phyloP scores from a whole-genome alignment of 768 basidiomycete genomes.

The Cystofilobasidium bisporidii region DNA sequence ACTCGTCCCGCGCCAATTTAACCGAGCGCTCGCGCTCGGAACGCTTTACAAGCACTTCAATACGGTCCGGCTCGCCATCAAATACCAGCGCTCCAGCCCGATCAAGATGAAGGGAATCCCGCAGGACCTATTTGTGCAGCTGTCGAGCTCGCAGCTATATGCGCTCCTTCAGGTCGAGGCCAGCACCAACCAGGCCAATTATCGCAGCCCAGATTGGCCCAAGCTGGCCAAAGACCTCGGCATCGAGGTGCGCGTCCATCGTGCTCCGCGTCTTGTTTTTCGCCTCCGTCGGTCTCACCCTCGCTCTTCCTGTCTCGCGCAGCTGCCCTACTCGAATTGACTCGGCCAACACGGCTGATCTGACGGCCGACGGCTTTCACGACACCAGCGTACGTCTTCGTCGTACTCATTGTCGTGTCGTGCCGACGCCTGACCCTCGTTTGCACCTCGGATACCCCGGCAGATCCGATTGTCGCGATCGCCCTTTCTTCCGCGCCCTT shows the following conservation, averaged over 20 bases:
- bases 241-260: not conserved
- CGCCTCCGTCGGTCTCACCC: too few relatives aligned
- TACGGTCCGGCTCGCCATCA: slow-evolving; percentile 5
- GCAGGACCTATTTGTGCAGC: slow-evolving; percentile 8
- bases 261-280: too few relatives aligned
- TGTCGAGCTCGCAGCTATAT: not conserved
- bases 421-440: too few relatives aligned
- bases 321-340: too few relatives aligned
- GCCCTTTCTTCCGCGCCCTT: too few relatives aligned
- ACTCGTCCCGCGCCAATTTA: slow-evolving; percentile 4
- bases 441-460: too few relatives aligned
- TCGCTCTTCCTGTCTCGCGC: too few relatives aligned
- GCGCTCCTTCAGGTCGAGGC: slow-evolving; percentile 6
- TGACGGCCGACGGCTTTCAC: not conserved
- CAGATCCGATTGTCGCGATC: too few relatives aligned
- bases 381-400: too few relatives aligned
- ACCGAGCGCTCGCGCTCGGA: not conserved
- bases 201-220: not conserved
- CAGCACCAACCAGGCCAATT: not conserved
- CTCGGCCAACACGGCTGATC: too few relatives aligned
- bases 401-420: too few relatives aligned
- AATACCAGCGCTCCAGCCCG: not conserved
- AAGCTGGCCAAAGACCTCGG: slow-evolving; percentile 1
- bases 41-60: slow-evolving; percentile 9
- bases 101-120: slow-evolving; percentile 9